Percentiles rank a stretch among this genome's conserved stretches.
These are phyloP conservation scores for Rhizopogon vinicolor DNA, from an alignment of 768 basidiomycete genomes.

Conservation along the genomic window DNA sequence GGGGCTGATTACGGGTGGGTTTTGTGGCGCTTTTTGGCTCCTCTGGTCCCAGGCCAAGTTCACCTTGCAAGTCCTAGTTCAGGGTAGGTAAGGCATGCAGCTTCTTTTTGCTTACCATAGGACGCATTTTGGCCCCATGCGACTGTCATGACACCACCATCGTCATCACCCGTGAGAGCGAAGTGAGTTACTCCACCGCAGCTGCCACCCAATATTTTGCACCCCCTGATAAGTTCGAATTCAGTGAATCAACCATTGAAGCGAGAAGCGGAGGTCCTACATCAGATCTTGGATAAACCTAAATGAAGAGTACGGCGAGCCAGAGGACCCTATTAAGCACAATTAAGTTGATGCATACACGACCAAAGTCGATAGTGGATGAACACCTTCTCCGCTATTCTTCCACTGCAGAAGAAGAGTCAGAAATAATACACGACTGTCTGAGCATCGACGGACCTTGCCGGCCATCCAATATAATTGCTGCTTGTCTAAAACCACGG, in stretches of 20 bases:
- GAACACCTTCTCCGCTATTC: slow-evolving; percentile 83
- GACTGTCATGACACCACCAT: slow-evolving; percentile 75
- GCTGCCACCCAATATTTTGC: slow-evolving; percentile 63
- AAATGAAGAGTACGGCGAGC: slow-evolving; percentile 86
- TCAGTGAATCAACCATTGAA: background rate
- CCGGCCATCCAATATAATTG: slow-evolving; percentile 88
- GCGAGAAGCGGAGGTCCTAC: slow-evolving; percentile 33
- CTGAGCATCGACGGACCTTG: slow-evolving; percentile 40
- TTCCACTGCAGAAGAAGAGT: slow-evolving; percentile 66
- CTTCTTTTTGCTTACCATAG: slow-evolving; percentile 46
- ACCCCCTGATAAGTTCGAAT: slow-evolving; percentile 48
- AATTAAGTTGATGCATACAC: slow-evolving; percentile 3
- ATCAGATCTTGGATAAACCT: slow-evolving; percentile 83
- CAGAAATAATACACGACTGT: background rate
- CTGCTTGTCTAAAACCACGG: slow-evolving; percentile 79
- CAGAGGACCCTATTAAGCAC: slow-evolving; percentile 65
- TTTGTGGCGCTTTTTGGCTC: slow-evolving; percentile 87
- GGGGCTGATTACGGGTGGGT: slow-evolving; percentile 63
- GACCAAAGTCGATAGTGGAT: background rate
- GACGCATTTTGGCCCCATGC: slow-evolving; percentile 84
- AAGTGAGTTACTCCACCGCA: slow-evolving; percentile 92
- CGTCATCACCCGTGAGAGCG: slow-evolving; percentile 70
- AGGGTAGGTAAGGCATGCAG: background rate
- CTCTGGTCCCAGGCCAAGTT: slow-evolving; percentile 76
- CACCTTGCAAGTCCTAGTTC: slow-evolving; percentile 37